Percentiles rank a stretch among this genome's conserved stretches.
Evolutionary conservation across 805 yeast genomes (phyloP).

Genomic region (Saccharomycopsis guyanensis): DNA sequence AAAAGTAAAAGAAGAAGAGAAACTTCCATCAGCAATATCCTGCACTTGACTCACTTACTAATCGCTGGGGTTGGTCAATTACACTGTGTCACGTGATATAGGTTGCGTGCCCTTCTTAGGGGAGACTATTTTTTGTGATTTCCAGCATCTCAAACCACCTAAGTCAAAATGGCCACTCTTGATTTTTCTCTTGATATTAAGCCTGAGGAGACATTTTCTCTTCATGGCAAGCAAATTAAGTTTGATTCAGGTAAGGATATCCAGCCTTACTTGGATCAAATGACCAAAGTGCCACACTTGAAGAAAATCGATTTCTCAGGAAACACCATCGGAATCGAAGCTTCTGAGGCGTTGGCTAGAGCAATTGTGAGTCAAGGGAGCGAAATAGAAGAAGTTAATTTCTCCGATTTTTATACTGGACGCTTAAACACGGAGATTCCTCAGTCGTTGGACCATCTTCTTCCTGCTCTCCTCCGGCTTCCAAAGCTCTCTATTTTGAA

Average conservation of each 20-base stretch:
- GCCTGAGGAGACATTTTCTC: conserved; percentile 45
- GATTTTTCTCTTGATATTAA: conserved; percentile 36
- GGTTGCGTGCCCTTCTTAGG: background rate
- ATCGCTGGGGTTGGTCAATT: too few species aligned
- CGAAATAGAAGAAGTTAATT: conserved; percentile 57
- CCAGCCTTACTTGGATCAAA: conserved; percentile 55
- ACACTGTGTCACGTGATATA: too few species aligned
- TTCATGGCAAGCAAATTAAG: conserved; percentile 70
- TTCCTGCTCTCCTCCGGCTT: conserved; percentile 66
- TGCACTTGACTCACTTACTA: too few species aligned
- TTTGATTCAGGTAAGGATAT: conserved; percentile 69
- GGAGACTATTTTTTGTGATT: too few species aligned
- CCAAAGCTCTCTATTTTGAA: conserved; percentile 66
- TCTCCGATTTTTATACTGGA: conserved; percentile 92
- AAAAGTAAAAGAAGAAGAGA: background rate
- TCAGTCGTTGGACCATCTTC: conserved; percentile 59
- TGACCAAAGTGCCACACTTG: conserved; percentile 32
- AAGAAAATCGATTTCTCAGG: conserved; percentile 78
- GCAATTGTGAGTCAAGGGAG: conserved; percentile 34
- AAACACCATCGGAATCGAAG: conserved; percentile 89
- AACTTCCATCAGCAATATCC: background rate
- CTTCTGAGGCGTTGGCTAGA: conserved; percentile 64
- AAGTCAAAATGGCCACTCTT: conserved; percentile 32
- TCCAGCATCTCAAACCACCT: too few species aligned
- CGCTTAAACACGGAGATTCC: conserved; percentile 94